phyloP scores from a whole-genome alignment of 140 eudicot genomes.

The Ambrosia hybrid region DNA sequence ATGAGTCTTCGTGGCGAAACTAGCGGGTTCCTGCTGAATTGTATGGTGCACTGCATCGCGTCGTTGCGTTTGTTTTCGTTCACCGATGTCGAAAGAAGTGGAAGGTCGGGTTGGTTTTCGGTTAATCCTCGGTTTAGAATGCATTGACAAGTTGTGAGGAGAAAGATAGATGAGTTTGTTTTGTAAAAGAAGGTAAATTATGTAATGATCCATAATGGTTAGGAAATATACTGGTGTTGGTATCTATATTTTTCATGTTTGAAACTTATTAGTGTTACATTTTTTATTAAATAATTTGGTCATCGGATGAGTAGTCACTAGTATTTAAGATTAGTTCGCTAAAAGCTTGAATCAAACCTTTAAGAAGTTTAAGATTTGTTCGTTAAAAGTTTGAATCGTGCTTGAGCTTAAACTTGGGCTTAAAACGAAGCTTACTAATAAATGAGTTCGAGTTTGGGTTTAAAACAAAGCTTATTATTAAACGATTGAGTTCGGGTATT shows the following conservation, averaged over 20 bases:
- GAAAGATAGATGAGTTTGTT: neutral
- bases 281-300: neutral
- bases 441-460: neutral
- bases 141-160: constrained; percentile 13
- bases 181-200: constrained; percentile 19
- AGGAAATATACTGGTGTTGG: constrained; percentile 35
- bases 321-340: neutral
- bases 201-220: constrained; percentile 23
- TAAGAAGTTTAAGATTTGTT: neutral
- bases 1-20: constrained; percentile 22
- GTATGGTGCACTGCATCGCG: neutral
- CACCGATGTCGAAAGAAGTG: neutral
- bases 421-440: neutral
- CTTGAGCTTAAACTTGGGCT: too few species aligned
- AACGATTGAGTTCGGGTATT: too few species aligned
- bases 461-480: too few species aligned
- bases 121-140: too few species aligned
- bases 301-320: neutral
- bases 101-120: neutral
- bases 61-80: constrained; percentile 2
- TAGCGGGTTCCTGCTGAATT: too few species aligned
- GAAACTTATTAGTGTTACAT: neutral
- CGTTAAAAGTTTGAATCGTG: neutral
- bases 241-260: neutral
- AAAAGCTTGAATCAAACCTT: neutral